These are phyloP conservation scores for Coemansia sp. DNA, from an alignment of 192 early-diverging fungal species.

Conservation along the genomic window DNA sequence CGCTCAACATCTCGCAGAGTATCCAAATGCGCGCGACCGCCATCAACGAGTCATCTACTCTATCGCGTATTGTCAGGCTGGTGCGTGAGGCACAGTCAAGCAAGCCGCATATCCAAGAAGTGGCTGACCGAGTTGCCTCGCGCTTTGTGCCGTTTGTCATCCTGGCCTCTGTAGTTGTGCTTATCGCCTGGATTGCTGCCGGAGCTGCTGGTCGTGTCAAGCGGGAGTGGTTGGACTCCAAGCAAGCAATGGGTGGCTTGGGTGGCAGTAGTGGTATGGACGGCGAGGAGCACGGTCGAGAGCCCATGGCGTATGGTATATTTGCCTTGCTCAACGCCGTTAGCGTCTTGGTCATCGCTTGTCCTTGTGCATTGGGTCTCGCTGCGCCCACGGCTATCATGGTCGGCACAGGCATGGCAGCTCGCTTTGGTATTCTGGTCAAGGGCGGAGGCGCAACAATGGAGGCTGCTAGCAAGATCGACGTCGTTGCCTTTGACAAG, in stretches of 20 bases:
- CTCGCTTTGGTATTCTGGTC: conserved; percentile 90
- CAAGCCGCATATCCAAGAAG: conserved; percentile 92
- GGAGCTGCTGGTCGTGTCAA: conserved; percentile 42
- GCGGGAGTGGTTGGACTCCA: conserved; percentile 37
- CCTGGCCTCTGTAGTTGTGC: conserved; percentile 70
- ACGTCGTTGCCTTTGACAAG: conserved; percentile 96
- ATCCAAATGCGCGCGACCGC: conserved; percentile 83
- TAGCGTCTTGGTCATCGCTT: conserved; percentile 96
- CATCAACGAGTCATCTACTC: conserved; percentile 85
- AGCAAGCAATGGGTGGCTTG: conserved; percentile 55
- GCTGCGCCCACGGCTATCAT: conserved; percentile 98
- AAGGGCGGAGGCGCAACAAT: conserved; percentile 87
- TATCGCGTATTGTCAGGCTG: conserved; percentile 89
- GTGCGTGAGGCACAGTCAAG: conserved; percentile 93
- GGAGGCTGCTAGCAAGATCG: conserved; percentile 80
- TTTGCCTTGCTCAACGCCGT: conserved; percentile 74
- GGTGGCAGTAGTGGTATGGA: conserved; percentile 6
- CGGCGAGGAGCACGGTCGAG: conserved; percentile 11
- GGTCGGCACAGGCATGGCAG: conserved; percentile 96
- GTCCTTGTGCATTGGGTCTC: conserved; percentile 95
- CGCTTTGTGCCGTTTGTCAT: conserved; percentile 93
- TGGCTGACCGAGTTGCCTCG: conserved; percentile 87
- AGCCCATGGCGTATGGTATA: conserved; percentile 54
- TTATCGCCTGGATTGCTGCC: conserved; percentile 74
- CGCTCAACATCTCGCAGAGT: conserved; percentile 83